phyloP scores from a whole-genome alignment of 495 filamentous ascomycete species.

The Poronia punctata region DNA sequence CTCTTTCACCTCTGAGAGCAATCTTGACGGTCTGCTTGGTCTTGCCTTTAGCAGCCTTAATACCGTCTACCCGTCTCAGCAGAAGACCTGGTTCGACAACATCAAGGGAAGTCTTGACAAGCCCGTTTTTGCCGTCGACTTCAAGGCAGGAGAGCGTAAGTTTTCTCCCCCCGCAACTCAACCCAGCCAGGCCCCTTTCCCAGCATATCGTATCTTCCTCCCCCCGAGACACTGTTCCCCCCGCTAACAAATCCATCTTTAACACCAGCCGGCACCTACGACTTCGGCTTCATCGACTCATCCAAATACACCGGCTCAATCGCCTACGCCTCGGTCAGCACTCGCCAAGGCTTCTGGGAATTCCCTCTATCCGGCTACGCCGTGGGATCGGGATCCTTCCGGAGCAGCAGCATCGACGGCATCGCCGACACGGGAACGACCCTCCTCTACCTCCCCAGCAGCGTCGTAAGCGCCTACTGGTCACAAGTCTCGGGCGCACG shows the following conservation, averaged over 20 bases:
- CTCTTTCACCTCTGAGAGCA: conserved; percentile 51
- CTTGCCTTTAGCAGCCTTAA: conserved; percentile 67
- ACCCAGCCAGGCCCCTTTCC: no score
- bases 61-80: conserved; percentile 51
- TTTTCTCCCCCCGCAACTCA: no score
- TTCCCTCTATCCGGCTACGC: conserved; percentile 59
- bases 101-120: conserved; percentile 47
- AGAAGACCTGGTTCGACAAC: conserved; percentile 71
- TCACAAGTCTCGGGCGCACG: conserved; percentile 43
- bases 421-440: conserved; percentile 71
- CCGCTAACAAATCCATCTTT: not conserved
- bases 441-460: conserved; percentile 54
- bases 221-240: not conserved
- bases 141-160: conserved; percentile 50
- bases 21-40: conserved; percentile 65
- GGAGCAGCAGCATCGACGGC: conserved; percentile 32
- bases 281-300: conserved; percentile 67
- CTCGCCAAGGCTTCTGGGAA: conserved; percentile 60
- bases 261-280: conserved; percentile 52
- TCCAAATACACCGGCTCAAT: conserved; percentile 57
- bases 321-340: conserved; percentile 54
- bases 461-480: conserved; percentile 60
- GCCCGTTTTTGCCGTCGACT: conserved; percentile 62
- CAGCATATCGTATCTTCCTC: no score
- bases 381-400: conserved; percentile 41